Evolutionary conservation across 139 green algal species (phyloP).

Genomic region (Eudorina sp.): DNA sequence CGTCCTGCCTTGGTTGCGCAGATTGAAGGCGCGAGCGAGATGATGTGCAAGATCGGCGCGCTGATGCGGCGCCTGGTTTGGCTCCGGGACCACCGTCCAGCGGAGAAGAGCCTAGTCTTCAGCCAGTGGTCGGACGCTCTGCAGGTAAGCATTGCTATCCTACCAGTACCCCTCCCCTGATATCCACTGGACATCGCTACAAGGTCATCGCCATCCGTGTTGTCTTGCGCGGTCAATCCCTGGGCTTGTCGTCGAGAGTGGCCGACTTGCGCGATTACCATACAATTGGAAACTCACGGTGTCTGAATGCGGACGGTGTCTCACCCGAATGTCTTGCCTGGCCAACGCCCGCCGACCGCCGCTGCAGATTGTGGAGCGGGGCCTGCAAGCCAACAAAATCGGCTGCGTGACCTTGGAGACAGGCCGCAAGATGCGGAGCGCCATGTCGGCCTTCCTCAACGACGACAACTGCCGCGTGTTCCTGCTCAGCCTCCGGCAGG

Average conservation of each 20-base stretch:
- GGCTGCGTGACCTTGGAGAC: constrained; percentile 31
- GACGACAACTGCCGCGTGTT: constrained; percentile 66
- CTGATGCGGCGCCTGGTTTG: constrained; percentile 74
- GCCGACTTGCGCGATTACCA: too few species aligned
- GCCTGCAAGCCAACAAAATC: constrained; percentile 32
- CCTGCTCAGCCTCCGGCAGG: constrained; percentile 68
- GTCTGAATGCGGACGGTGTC: too few species aligned
- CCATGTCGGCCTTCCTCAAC: constrained; percentile 52
- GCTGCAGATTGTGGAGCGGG: constrained; percentile 14
- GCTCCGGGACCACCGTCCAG: constrained; percentile 48
- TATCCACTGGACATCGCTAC: too few species aligned
- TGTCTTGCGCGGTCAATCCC: too few species aligned
- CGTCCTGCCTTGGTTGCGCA: not conserved
- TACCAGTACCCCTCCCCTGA: not conserved
- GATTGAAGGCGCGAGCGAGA: constrained; percentile 47
- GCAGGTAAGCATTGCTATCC: not conserved
- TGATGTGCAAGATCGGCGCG: constrained; percentile 66
- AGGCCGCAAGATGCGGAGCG: not conserved
- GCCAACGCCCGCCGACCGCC: too few species aligned
- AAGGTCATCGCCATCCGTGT: too few species aligned
- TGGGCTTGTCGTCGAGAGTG: too few species aligned
- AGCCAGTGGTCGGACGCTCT: constrained; percentile 74
- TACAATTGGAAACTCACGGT: too few species aligned
- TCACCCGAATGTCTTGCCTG: too few species aligned
- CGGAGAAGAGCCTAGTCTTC: constrained; percentile 72